Base-by-base conservation (phyloP, 345 rosid species). In the Mangifera indica region DNA sequence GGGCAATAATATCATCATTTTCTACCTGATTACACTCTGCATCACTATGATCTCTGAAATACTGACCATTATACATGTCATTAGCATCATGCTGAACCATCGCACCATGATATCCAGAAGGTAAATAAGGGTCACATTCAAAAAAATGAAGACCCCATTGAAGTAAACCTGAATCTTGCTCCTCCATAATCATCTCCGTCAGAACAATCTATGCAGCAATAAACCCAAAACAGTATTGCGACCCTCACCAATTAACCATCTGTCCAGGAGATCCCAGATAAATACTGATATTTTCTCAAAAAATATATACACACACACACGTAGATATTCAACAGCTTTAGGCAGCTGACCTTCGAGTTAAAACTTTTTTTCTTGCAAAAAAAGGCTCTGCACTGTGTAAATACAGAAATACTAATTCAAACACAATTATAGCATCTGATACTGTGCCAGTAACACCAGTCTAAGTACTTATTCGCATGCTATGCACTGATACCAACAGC, bases 1-100 rank as follows among this genome's bases (percentile, higher is more conserved):
- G 87, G 0, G 97, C 98, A 76, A 92, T 92, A 57, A 86, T 83
- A 88, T 89, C 97, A 83, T 95, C 98, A 77, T 83, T 91, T 75
- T 88, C 95, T 53, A 90, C 88, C 77, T 86, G 63, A 20, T 68
- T 84, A 77, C 76, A 81, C 66, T 90, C 87, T 48, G 76, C 60
- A 18, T 74, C 95, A 59, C 83, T 76, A 75, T 82, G 76, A 77
- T 69, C 85, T 77, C 87, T 79, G 29, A 53, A 64, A 86, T 82
- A 81, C 57, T 84, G 87, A 37, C 69, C 77, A 10, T 72, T 64
- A 55, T 80, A 73, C 10, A 69, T 60, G 52, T 73, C 82, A 65
- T 78, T 74, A 71, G 80, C 52, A 73, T 81, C 81, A 54, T 74
- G 79, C 5, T 84, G 91, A 44, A 79, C 53, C 56, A 80, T 51